Conservation (phyloP, 768 basidiomycete species). For the Boletales sp. region DNA sequence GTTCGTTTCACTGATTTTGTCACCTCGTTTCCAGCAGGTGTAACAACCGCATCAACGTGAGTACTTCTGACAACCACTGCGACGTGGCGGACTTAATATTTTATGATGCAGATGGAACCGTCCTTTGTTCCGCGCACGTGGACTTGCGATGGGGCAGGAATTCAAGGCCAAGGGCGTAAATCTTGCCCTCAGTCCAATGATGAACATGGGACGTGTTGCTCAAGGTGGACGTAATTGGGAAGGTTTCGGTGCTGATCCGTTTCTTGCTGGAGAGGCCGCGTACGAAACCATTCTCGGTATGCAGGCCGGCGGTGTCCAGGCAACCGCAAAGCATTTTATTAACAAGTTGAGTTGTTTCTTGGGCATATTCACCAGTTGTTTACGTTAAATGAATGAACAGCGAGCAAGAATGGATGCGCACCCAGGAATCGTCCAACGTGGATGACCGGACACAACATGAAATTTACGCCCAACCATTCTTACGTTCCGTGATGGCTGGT, state of each 20-base stretch:
- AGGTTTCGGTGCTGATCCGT: conserved; percentile 92
- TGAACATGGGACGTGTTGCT: conserved; percentile 80
- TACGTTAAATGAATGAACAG: conserved; percentile 10
- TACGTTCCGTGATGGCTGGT: conserved; percentile 60
- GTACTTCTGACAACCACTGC: conserved; percentile 16
- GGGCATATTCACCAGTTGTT: neutral
- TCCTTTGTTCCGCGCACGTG: conserved; percentile 70
- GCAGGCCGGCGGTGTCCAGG: conserved; percentile 79
- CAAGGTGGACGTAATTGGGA: conserved; percentile 91
- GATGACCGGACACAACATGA: conserved; percentile 50
- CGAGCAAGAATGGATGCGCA: conserved; percentile 36
- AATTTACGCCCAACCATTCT: conserved; percentile 53
- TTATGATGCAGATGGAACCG: conserved; percentile 61
- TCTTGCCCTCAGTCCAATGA: conserved; percentile 76
- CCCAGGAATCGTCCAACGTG: conserved; percentile 33
- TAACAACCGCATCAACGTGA: conserved; percentile 80
- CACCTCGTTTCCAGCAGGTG: conserved; percentile 78
- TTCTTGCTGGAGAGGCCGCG: conserved; percentile 70
- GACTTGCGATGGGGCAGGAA: conserved; percentile 77
- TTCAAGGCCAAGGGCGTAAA: conserved; percentile 83
- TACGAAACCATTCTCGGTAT: conserved; percentile 81
- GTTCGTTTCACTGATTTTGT: conserved; percentile 72
- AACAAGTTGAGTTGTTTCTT: conserved; percentile 50
- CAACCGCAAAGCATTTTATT: conserved; percentile 81
- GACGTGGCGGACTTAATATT: neutral